Evolutionary conservation across 2,329 filamentous ascomycete species (phyloP).

Genomic region (Pyrenochaeta sp.): DNA sequence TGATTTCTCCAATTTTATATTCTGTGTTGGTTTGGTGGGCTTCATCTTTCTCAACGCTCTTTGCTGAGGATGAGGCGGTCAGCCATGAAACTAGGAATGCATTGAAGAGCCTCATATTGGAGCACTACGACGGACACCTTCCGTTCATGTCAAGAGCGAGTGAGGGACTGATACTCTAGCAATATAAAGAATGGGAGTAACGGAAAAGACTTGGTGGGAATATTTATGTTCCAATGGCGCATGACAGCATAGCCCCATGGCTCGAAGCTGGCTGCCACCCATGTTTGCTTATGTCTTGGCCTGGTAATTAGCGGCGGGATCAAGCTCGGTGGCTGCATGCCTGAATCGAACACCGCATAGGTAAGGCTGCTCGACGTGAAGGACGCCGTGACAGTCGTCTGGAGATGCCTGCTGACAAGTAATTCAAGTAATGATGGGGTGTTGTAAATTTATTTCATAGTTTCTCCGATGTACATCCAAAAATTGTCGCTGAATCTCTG

Average conservation of each 20-base stretch:
- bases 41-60: conserved; percentile 7
- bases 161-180: no score
- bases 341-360: conserved; percentile 30
- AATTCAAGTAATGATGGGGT: background rate
- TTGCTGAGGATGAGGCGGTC: conserved; percentile 17
- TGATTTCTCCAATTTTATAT: conserved; percentile 38
- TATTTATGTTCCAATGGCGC: conserved; percentile 29
- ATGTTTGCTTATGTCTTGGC: conserved; percentile 26
- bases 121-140: background rate
- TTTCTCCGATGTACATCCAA: no score
- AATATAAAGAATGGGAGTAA: background rate
- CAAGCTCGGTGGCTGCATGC: conserved; percentile 29
- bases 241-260: conserved; percentile 23
- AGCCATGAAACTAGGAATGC: conserved; percentile 18
- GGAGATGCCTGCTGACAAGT: conserved; percentile 16
- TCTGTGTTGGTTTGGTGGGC: conserved; percentile 37
- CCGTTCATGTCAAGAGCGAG: no score
- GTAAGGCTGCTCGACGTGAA: conserved; percentile 2
- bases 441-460: no score
- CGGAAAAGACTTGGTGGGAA: conserved; percentile 4
- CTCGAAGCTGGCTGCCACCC: conserved; percentile 21
- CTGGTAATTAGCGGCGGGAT: conserved; percentile 34
- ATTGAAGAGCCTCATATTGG: conserved; percentile 28
- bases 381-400: conserved; percentile 10
- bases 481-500: no score